Percentiles rank a stretch among this genome's conserved stretches.
phyloP scores from a whole-genome alignment of 73 alveolate genomes.

The Paraurostyla sp. region DNA sequence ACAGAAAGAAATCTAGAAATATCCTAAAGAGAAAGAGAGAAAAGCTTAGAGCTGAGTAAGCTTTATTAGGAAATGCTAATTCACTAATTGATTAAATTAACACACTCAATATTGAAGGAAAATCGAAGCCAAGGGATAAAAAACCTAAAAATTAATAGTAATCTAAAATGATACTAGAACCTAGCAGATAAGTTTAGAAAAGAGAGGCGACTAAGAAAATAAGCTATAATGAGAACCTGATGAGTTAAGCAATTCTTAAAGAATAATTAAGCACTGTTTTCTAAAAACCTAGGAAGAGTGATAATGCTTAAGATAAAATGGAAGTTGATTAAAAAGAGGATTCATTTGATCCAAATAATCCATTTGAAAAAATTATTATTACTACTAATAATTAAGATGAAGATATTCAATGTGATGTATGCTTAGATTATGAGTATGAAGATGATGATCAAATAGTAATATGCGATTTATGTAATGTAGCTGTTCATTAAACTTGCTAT shows the following conservation, averaged over 20 bases:
- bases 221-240: background rate
- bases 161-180: background rate
- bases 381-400: constrained; percentile 20
- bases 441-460: constrained; percentile 60
- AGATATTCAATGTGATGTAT: constrained; percentile 65
- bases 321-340: constrained; percentile 4
- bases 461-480: constrained; percentile 67
- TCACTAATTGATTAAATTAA: background rate
- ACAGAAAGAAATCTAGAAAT: background rate
- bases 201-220: background rate
- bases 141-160: background rate
- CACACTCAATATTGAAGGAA: background rate
- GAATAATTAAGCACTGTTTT: background rate
- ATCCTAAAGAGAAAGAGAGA: background rate
- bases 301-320: background rate
- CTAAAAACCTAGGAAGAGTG: background rate
- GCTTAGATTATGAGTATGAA: constrained; percentile 51
- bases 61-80: background rate
- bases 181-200: background rate
- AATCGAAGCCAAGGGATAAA: background rate
- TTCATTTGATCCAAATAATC: constrained; percentile 31
- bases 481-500: constrained; percentile 66
- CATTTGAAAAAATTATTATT: constrained; percentile 17
- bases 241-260: background rate
- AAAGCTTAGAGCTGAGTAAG: background rate